Evolutionary conservation across 106 monocot genomes (phyloP), one percentile per base, ranked within the genome.

Genomic region (Dioscorea dumetorum): DNA sequence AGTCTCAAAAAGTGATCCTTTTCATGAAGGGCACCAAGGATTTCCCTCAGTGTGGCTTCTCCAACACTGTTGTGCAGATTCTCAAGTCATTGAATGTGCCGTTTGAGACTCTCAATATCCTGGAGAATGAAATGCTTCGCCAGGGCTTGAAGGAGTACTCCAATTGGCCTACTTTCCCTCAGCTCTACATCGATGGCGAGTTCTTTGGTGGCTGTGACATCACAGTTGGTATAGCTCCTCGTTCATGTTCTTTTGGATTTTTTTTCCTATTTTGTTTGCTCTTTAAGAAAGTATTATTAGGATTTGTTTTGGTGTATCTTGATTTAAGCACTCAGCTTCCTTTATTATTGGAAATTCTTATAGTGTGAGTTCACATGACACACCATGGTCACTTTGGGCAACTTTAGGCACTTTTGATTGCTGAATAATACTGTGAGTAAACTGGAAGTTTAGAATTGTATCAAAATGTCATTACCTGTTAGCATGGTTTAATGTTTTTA

Each of bases 201-300:
- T 94, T 94, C 82, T 94, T 85, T 32, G 94, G 94, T 12, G 94
- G 94, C 32, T 94, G 94, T 32, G 94, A 94, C 63, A 90, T 94
- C 69, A 85, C 87, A 32, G 76, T 94, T 16, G 94, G 94, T 94
- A 68, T 35, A 58, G 58, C 6, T 13, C 58, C 58, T 41, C 6
- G 6, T 41, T 5, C 58, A 58, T 58, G 22, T 19, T n/a, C 58
- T 22, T 19, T 7, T 2, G 58, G 13, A 7, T 19, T 58, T n/a
- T 58, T 58, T 58, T 61, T 21, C 24, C 28, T 23, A 3, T 18
- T 34, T 41, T 14, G n/a, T n/a, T 34, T 41, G 24, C 33, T 65
- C 32, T 49, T 48, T 65, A 14, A n/a, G 15, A 23, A 62, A 11
- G 23, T 62, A 10, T 41, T 6, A 41, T 41, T 41, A 6, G 10